Evolutionary conservation across 1,139 yeast species (phyloP).

Genomic region (Lodderomyces beijingensis): DNA sequence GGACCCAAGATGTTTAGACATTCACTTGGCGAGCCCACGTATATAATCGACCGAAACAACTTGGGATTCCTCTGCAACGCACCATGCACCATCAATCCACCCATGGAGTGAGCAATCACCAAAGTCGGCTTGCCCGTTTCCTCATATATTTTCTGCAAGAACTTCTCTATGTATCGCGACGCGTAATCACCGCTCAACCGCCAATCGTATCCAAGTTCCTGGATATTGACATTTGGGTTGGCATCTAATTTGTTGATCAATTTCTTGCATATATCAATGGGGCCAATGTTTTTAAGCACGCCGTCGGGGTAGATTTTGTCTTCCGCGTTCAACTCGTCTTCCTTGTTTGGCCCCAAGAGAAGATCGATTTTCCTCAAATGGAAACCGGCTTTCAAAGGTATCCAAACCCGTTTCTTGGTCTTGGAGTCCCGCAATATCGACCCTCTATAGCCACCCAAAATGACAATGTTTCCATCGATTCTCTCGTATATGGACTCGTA

Average conservation of each 20-base stretch:
- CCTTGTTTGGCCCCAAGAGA: conserved; percentile 64
- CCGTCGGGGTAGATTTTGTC: conserved; percentile 66
- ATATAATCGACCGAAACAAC: conserved; percentile 66
- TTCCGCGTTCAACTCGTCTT: conserved; percentile 54
- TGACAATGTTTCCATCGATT: conserved; percentile 70
- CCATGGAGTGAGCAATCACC: conserved; percentile 90
- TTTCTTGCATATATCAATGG: conserved; percentile 70
- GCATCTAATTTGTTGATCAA: conserved; percentile 50
- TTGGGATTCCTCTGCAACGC: conserved; percentile 66
- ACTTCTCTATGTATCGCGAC: conserved; percentile 45
- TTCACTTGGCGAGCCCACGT: conserved; percentile 80
- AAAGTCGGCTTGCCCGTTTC: conserved; percentile 52
- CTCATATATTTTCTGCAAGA: conserved; percentile 38
- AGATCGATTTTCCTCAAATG: conserved; percentile 67
- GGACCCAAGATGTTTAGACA: conserved; percentile 89
- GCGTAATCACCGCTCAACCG: conserved; percentile 59
- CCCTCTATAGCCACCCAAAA: conserved; percentile 88
- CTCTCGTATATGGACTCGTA: conserved; percentile 35
- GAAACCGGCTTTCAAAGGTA: conserved; percentile 83
- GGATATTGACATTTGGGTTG: conserved; percentile 60
- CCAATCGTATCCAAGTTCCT: conserved; percentile 91
- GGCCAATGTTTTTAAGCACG: conserved; percentile 78
- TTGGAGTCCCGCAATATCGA: conserved; percentile 65
- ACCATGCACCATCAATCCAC: conserved; percentile 80
- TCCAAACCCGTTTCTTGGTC: conserved; percentile 72